Evolutionary conservation across 768 basidiomycete species (phyloP).

Genomic region (Pleurotus cornucopiae): DNA sequence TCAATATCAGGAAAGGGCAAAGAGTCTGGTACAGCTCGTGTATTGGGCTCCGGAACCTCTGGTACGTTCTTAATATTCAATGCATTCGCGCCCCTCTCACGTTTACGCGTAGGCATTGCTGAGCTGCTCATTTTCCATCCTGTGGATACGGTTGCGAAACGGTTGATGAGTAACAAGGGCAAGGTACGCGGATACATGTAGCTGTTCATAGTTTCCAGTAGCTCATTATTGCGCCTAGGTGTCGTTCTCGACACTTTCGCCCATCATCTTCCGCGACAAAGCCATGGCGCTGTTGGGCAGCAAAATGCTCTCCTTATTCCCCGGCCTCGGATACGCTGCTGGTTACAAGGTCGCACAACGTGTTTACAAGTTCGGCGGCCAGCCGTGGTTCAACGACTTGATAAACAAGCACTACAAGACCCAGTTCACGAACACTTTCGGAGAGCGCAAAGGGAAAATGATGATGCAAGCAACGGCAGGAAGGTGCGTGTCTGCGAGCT

Average conservation of each 20-base stretch:
- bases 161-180: slow-evolving; percentile 95
- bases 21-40: slow-evolving; percentile 86
- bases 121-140: slow-evolving; percentile 96
- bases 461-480: slow-evolving; percentile 95
- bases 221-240: slow-evolving; percentile 37
- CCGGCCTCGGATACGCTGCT: slow-evolving; percentile 95
- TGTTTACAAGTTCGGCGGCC: slow-evolving; percentile 97
- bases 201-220: not conserved
- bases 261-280: slow-evolving; percentile 85
- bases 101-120: slow-evolving; percentile 57
- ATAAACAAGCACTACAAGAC: slow-evolving; percentile 79
- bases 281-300: slow-evolving; percentile 61
- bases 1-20: slow-evolving; percentile 32
- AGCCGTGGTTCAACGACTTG: slow-evolving; percentile 96
- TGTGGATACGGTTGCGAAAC: slow-evolving; percentile 97
- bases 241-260: slow-evolving; percentile 55
- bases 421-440: slow-evolving; percentile 80
- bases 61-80: slow-evolving; percentile 42
- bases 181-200: slow-evolving; percentile 36
- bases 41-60: slow-evolving; percentile 89
- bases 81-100: no score
- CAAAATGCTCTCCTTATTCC: slow-evolving; percentile 91
- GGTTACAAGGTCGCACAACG: slow-evolving; percentile 96
- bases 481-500: slow-evolving; percentile 48
- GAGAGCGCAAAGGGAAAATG: slow-evolving; percentile 93